These are phyloP conservation scores for Bacterosira constricta DNA, from an alignment of 108 stramenopile genomes.

Conservation along the genomic window DNA sequence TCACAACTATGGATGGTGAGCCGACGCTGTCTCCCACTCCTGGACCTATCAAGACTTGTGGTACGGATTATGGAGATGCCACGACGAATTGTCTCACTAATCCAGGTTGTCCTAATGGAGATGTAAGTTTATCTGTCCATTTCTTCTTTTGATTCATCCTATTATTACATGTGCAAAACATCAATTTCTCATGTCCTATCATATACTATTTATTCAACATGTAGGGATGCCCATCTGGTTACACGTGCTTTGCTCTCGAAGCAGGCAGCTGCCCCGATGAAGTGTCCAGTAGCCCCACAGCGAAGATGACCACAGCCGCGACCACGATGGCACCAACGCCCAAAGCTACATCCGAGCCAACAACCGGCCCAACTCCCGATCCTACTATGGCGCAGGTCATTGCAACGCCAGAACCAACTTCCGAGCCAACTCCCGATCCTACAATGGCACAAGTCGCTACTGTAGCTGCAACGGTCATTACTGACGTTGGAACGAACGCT, in stretches of 20 bases:
- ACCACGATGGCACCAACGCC: too few relatives aligned
- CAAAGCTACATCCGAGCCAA: too few relatives aligned
- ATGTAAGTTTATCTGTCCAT: not conserved
- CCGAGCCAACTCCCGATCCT: too few relatives aligned
- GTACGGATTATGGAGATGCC: constrained; percentile 16
- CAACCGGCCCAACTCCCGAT: too few relatives aligned
- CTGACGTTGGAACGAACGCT: too few relatives aligned
- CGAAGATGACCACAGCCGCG: too few relatives aligned
- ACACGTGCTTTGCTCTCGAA: not conserved
- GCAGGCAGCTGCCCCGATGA: not conserved
- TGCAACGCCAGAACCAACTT: too few relatives aligned
- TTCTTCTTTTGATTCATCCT: not conserved
- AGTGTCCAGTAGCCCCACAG: not conserved
- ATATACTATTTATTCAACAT: too few relatives aligned
- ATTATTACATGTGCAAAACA: not conserved
- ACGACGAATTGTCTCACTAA: not conserved
- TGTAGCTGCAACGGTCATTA: too few relatives aligned
- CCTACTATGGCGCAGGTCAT: too few relatives aligned
- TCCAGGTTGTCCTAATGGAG: constrained; percentile 13
- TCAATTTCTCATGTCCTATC: not conserved
- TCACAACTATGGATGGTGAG: not conserved
- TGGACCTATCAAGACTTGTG: constrained; percentile 9
- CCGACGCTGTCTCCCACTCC: not conserved
- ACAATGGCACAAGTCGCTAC: too few relatives aligned
- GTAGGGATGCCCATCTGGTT: not conserved